Evolutionary conservation across 257 asterid species (phyloP).

Genomic region (Jacaranda mimosifolia): DNA sequence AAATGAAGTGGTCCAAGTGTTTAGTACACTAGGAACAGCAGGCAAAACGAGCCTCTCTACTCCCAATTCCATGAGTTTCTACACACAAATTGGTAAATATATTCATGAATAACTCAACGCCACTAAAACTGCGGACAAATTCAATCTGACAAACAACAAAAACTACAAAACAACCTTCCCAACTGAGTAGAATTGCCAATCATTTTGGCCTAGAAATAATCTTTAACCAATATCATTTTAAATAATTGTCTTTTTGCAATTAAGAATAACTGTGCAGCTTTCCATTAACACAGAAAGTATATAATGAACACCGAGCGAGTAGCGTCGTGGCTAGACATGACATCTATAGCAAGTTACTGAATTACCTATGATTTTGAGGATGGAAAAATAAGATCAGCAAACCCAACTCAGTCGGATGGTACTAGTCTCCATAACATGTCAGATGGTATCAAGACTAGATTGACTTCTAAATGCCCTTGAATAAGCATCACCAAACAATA

Average conservation of each 20-base stretch:
- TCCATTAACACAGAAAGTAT: not conserved
- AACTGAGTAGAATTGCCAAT: slow-evolving; percentile 8
- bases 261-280: slow-evolving; percentile 5
- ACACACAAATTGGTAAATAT: slow-evolving; percentile 32
- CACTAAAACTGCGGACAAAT: slow-evolving; percentile 23
- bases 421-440: not conserved
- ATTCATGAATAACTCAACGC: slow-evolving; percentile 11
- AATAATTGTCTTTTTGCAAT: not conserved
- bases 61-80: slow-evolving; percentile 76
- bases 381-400: not conserved
- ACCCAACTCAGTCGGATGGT: not conserved
- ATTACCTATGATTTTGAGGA: not conserved
- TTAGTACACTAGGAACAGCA: slow-evolving; percentile 69
- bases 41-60: slow-evolving; percentile 93
- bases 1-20: slow-evolving; percentile 80
- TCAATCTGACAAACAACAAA: not conserved
- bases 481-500: no score
- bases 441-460: not conserved
- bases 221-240: slow-evolving; percentile 1
- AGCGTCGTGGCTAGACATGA: not conserved
- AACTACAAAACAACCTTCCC: not conserved
- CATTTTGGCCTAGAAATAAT: not conserved
- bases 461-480: no score
- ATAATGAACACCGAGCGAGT: not conserved
- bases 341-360: not conserved